These are phyloP conservation scores for Globisporangium barbulae DNA, from an alignment of 352 stramenopile species.

Conservation along the genomic window DNA sequence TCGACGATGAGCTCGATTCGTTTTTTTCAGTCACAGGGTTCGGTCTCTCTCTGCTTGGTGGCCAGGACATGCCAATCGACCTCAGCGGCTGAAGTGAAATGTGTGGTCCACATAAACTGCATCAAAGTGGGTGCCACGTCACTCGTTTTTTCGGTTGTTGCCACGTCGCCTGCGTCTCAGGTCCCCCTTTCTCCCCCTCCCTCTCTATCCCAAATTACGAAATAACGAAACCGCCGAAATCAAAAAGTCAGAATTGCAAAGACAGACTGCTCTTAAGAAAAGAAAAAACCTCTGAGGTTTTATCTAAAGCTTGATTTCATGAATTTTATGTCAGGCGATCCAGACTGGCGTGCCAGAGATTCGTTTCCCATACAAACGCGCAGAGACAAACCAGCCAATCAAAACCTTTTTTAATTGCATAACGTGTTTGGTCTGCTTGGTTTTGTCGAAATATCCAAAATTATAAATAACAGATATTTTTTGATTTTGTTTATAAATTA, in stretches of 20 bases:
- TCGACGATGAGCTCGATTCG: background rate
- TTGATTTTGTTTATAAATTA: too few species aligned
- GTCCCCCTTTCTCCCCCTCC: background rate
- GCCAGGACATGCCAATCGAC: background rate
- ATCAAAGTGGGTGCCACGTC: background rate
- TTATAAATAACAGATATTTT: too few species aligned
- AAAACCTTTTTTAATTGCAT: background rate
- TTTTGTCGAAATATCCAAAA: too few species aligned
- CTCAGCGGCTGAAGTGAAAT: background rate
- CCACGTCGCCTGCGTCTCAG: background rate
- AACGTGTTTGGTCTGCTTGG: background rate
- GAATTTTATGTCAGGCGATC: conserved; percentile 6
- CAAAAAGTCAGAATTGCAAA: background rate
- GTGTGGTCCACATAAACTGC: conserved; percentile 6
- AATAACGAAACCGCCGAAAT: background rate
- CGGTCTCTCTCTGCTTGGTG: background rate
- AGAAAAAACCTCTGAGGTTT: background rate
- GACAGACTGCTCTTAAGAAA: background rate
- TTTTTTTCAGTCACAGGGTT: background rate
- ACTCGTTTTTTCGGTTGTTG: background rate
- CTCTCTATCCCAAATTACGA: background rate
- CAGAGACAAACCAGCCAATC: background rate
- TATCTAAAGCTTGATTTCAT: background rate
- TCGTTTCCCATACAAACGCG: conserved; percentile 8
- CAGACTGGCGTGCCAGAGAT: conserved; percentile 5